A percentile compares a stretch with the other conserved stretches of the same genome.
phyloP scores from a whole-genome alignment of 257 asterid species.

The Nicotiana tomentosiformis region DNA sequence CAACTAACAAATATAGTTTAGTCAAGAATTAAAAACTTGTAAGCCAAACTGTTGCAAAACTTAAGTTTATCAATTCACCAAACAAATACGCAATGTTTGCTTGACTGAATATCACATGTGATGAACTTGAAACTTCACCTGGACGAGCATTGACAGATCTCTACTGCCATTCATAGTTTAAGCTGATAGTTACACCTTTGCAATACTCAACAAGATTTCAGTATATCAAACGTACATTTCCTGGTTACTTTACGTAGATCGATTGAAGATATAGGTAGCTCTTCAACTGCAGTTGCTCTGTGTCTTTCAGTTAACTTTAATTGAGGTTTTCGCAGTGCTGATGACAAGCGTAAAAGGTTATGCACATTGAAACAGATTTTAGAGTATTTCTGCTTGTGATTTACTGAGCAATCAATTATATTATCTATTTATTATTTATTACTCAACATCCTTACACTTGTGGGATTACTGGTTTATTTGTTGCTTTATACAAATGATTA shows the following conservation, averaged over 20 bases:
- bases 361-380: not conserved
- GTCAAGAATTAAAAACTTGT: not conserved
- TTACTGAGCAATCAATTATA: not conserved
- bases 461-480: no score
- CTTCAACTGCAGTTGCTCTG: not conserved
- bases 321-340: not conserved
- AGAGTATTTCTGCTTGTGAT: not conserved
- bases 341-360: not conserved
- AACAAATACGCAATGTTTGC: not conserved
- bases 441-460: no score
- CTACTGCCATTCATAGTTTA: not conserved
- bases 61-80: not conserved
- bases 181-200: not conserved
- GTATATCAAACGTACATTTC: not conserved
- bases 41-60: not conserved
- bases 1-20: not conserved
- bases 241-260: not conserved
- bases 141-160: not conserved
- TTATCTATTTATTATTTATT: no score
- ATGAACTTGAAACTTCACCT: not conserved
- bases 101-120: not conserved
- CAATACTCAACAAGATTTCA: not conserved
- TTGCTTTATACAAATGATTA: not conserved
- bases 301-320: not conserved
- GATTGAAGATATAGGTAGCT: not conserved